Evolutionary conservation across 805 yeast genomes (phyloP).

Genomic region (Metahyphopichia silvanorum): DNA sequence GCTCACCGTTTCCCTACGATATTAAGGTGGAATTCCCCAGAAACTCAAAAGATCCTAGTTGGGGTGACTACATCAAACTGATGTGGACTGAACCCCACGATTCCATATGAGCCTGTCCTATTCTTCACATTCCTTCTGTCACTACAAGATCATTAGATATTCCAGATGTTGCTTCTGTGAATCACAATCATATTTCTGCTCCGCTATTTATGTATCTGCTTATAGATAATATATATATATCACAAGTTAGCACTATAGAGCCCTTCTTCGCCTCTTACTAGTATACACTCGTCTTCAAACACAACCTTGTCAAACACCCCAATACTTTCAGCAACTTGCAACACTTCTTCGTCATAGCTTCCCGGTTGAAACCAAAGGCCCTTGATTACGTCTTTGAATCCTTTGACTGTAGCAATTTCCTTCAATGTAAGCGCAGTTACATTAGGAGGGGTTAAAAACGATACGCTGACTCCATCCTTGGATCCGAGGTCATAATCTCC

Average conservation of each 20-base stretch:
- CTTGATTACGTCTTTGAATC: slow-evolving; percentile 38
- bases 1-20: slow-evolving; percentile 57
- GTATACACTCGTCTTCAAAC: slow-evolving; percentile 61
- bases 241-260: slow-evolving; percentile 37
- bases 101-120: neutral
- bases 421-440: slow-evolving; percentile 41
- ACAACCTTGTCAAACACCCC: slow-evolving; percentile 33
- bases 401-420: slow-evolving; percentile 37
- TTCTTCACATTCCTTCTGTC: neutral
- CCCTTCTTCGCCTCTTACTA: slow-evolving; percentile 63
- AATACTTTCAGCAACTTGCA: slow-evolving; percentile 37
- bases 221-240: neutral
- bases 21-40: slow-evolving; percentile 20
- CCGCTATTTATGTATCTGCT: slow-evolving; percentile 1
- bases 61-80: slow-evolving; percentile 45
- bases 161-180: neutral
- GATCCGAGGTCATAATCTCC: slow-evolving; percentile 20
- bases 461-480: slow-evolving; percentile 50
- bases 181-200: neutral
- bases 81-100: too few relatives aligned
- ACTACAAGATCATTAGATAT: neutral
- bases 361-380: slow-evolving; percentile 88
- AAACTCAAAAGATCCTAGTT: slow-evolving; percentile 28
- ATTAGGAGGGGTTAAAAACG: slow-evolving; percentile 74
- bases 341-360: slow-evolving; percentile 52